These are phyloP conservation scores for Fusarium coicis DNA, from an alignment of 2,329 filamentous ascomycete genomes.

Conservation along the genomic window DNA sequence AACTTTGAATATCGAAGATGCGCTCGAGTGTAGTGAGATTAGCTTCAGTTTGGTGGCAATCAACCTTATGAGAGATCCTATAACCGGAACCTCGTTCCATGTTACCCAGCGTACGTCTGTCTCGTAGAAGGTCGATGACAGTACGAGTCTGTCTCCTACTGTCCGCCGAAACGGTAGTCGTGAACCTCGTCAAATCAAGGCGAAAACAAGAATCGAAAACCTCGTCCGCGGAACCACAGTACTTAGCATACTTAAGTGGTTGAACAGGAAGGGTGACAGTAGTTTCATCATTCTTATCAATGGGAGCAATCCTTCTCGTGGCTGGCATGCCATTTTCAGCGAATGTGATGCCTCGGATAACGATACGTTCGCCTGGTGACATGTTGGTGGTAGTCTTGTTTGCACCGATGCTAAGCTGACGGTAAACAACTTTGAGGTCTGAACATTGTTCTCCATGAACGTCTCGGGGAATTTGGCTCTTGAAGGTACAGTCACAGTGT, in stretches of 20 bases:
- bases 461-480: no score
- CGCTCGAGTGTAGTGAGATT: neutral
- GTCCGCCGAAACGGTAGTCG: neutral
- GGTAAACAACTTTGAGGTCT: no score
- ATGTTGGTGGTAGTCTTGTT: no score
- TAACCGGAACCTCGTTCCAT: rapidly evolving
- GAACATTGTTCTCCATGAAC: no score
- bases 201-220: neutral
- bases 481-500: no score
- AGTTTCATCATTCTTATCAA: neutral
- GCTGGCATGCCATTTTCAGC: neutral
- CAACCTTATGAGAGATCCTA: no score
- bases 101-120: neutral
- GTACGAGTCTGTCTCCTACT: neutral
- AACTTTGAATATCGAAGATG: neutral
- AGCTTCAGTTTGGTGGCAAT: neutral
- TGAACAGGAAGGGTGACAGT: neutral
- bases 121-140: neutral
- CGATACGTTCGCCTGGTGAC: no score
- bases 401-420: no score
- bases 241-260: neutral
- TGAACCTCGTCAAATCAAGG: neutral
- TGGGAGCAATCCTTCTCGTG: neutral
- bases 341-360: no score
- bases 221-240: neutral